These are phyloP conservation scores for Thyridium curvatum DNA, from an alignment of 2,329 filamentous ascomycete species.

Conservation along the genomic window DNA sequence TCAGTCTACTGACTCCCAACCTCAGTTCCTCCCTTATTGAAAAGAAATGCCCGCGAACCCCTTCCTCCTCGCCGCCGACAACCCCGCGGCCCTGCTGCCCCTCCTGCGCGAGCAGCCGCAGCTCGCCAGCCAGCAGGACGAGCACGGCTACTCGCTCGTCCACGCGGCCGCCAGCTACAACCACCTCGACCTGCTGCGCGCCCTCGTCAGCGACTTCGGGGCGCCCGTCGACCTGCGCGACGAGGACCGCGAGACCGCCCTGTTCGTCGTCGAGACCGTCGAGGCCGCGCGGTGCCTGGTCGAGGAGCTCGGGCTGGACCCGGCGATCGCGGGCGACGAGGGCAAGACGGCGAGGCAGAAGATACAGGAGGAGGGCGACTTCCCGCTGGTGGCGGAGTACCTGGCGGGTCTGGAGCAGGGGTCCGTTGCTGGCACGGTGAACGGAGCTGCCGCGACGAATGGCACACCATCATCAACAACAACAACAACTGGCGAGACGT, in stretches of 20 bases:
- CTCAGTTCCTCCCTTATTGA: not conserved
- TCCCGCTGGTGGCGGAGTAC: slow-evolving; percentile 68
- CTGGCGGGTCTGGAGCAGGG: slow-evolving; percentile 36
- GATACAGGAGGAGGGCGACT: slow-evolving; percentile 73
- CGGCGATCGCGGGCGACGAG: slow-evolving; percentile 60
- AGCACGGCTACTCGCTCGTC: slow-evolving; percentile 87
- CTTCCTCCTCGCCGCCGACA: slow-evolving; percentile 76
- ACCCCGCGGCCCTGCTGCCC: slow-evolving; percentile 64
- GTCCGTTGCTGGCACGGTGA: slow-evolving; percentile 13
- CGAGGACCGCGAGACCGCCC: slow-evolving; percentile 87
- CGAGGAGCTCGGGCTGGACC: slow-evolving; percentile 72
- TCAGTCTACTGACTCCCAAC: no score
- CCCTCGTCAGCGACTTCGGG: slow-evolving; percentile 67
- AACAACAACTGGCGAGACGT: slow-evolving; percentile 15
- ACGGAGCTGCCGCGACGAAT: slow-evolving; percentile 18
- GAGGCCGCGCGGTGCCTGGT: slow-evolving; percentile 74
- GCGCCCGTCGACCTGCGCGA: slow-evolving; percentile 79
- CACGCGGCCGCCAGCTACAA: slow-evolving; percentile 93
- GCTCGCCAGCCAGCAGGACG: slow-evolving; percentile 77
- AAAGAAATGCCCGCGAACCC: slow-evolving; percentile 50
- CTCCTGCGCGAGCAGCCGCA: slow-evolving; percentile 68
- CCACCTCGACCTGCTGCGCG: slow-evolving; percentile 72
- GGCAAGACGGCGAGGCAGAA: slow-evolving; percentile 77
- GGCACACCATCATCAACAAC: slow-evolving; percentile 15
- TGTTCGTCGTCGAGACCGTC: slow-evolving; percentile 83